Base-by-base conservation (phyloP, 495 filamentous ascomycete species). In the Aspergillus avenaceus region DNA sequence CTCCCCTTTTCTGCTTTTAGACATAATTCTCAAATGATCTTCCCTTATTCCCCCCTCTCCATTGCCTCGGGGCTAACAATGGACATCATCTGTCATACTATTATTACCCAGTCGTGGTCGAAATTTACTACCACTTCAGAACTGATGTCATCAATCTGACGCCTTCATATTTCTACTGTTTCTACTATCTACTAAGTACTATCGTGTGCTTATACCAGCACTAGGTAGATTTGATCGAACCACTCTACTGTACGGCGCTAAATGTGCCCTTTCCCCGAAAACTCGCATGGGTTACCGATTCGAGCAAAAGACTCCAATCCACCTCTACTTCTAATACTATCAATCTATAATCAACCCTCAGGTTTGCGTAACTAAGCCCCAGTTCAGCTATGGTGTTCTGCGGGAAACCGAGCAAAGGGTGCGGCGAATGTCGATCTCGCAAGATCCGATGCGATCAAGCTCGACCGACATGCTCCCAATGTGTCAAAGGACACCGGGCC, bases 361-460 rank as follows among this genome's bases (percentile, higher is more conserved):
- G 21, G 23, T 27, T 23, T 48, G 18, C 9, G 37, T n/a, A 16
- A 0, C n/a, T 21, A 12, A 8, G 12, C 28, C 44, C 34, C 31
- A 21, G 43, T 45, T 34, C 41, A 49, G 27, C 21, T n/a, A 89
- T 89, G 85, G 85, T 89, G 2, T 89, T 87, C 60, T 82, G 81
- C 56, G 85, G 85, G 23, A 85, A 86, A 63, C 85, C 85, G 44
- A 86, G 83, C 50, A 76, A 79, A 72, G 85, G 83, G 45, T 89
- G 85, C 61, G 83, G 84, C 63, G 83, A 84, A 70, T 89, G 85
- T 59, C 74, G 84, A 63, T 79, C 78, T 16, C 77, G 84, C 55
- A 79, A 86, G 62, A 86, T 78, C 48, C 74, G 74, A 46, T 88
- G 86, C 64, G 86, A 88, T 59, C 81, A 85, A 54, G 75, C 69